Percentiles rank a stretch among this genome's conserved stretches.
These are phyloP conservation scores for Beta vulgaris DNA, from an alignment of 148 eudicot species.

Conservation along the genomic window DNA sequence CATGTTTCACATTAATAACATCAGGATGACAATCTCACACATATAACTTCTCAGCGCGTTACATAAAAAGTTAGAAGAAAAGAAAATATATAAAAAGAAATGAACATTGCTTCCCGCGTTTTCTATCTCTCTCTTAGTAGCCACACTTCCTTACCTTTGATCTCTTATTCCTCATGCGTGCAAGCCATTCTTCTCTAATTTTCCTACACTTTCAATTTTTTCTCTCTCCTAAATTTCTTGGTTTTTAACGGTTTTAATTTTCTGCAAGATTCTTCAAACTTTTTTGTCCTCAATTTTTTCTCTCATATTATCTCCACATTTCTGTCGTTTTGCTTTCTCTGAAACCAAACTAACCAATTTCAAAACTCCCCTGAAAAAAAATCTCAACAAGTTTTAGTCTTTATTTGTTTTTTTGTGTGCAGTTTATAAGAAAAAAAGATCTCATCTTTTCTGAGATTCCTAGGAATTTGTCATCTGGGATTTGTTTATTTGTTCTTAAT, in stretches of 20 bases:
- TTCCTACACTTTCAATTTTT: conserved; percentile 1
- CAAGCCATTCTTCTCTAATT: conserved; percentile 64
- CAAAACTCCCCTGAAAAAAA: background rate
- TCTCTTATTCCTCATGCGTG: conserved; percentile 65
- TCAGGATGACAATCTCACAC: background rate
- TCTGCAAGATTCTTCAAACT: conserved; percentile 46
- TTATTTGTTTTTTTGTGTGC: conserved; percentile 3
- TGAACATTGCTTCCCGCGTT: conserved; percentile 77
- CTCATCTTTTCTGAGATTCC: conserved; percentile 14
- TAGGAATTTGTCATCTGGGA: conserved; percentile 21
- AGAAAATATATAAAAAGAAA: conserved; percentile 26
- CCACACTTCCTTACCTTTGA: conserved; percentile 40
- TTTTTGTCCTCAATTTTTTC: conserved; percentile 10
- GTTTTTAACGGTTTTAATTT: conserved; percentile 46
- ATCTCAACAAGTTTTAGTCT: background rate
- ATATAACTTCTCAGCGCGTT: conserved; percentile 13
- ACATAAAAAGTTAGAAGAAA: conserved; percentile 5
- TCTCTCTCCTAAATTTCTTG: conserved; percentile 13
- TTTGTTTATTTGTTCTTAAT: conserved; percentile 6
- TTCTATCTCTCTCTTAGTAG: conserved; percentile 31
- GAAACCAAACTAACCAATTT: background rate
- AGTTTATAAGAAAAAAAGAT: conserved; percentile 17
- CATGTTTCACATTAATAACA: too few species aligned
- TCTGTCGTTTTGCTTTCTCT: conserved; percentile 12
- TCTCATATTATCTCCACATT: conserved; percentile 8